A percentile compares a stretch with the other conserved stretches of the same genome.
Evolutionary conservation across 805 yeast species (phyloP).

Genomic region (Suhomyces emberorum): DNA sequence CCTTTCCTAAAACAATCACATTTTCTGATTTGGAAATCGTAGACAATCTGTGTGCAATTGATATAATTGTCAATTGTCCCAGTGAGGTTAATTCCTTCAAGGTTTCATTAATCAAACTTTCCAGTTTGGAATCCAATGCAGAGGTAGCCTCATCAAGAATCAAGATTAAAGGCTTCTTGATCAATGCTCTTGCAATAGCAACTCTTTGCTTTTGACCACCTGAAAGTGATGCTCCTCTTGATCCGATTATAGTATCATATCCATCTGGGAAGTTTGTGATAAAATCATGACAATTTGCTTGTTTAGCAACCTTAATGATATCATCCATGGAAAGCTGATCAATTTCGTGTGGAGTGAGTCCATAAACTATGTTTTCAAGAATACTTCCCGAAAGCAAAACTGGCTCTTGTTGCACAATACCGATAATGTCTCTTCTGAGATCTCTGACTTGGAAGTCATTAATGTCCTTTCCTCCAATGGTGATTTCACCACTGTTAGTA

Average conservation of each 20-base stretch:
- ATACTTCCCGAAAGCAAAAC: conserved; percentile 53
- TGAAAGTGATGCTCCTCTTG: conserved; percentile 56
- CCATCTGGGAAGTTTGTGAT: conserved; percentile 56
- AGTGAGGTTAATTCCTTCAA: conserved; percentile 33
- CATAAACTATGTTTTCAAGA: conserved; percentile 54
- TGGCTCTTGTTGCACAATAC: conserved; percentile 64
- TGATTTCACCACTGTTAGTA: conserved; percentile 45
- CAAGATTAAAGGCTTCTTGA: conserved; percentile 61
- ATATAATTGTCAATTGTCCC: conserved; percentile 42
- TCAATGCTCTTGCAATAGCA: conserved; percentile 72
- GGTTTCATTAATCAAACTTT: conserved; percentile 43
- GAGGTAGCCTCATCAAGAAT: conserved; percentile 70
- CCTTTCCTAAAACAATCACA: conserved; percentile 41
- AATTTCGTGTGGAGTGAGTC: conserved; percentile 38
- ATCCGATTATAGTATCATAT: conserved; percentile 54
- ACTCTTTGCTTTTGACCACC: conserved; percentile 80
- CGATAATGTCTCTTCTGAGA: conserved; percentile 47
- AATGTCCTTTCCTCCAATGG: conserved; percentile 52
- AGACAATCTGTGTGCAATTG: conserved; percentile 44
- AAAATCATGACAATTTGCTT: conserved; percentile 60
- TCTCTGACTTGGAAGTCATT: conserved; percentile 46
- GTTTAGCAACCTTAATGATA: conserved; percentile 40
- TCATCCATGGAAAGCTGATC: conserved; percentile 40
- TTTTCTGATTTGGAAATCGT: conserved; percentile 45
- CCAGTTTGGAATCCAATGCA: conserved; percentile 54